Percentiles rank a stretch among this genome's conserved stretches.
These are phyloP conservation scores for Pilatotrama ljubarskyi DNA, from an alignment of 768 basidiomycete genomes.

Conservation along the genomic window DNA sequence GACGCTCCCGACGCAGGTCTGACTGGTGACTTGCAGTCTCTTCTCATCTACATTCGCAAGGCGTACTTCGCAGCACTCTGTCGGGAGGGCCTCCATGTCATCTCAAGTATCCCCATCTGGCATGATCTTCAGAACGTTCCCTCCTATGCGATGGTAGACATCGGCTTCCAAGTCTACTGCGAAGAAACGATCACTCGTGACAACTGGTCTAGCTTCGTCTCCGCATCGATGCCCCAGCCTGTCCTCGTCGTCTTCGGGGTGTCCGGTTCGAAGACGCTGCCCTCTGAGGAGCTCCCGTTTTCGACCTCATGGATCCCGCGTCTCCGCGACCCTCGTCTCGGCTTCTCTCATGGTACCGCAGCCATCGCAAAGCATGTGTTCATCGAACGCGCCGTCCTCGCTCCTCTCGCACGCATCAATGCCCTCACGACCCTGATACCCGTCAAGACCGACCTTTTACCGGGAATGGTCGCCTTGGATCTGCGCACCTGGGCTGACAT, in stretches of 20 bases:
- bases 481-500: constrained; percentile 24
- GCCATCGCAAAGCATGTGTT: constrained; percentile 25
- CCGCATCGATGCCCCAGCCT: constrained; percentile 17
- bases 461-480: constrained; percentile 19
- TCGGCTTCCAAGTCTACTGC: constrained; percentile 23
- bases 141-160: constrained; percentile 16
- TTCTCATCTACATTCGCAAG: constrained; percentile 24
- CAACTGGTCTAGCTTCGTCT: not conserved
- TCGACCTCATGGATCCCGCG: constrained; percentile 14
- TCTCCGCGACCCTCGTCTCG: constrained; percentile 21
- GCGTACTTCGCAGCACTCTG: constrained; percentile 24
- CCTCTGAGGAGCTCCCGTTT: constrained; percentile 1
- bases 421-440: constrained; percentile 30
- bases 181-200: constrained; percentile 8
- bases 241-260: constrained; percentile 29
- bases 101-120: constrained; percentile 30
- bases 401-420: constrained; percentile 25
- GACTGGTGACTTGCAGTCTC: constrained; percentile 18
- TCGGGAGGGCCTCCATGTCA: constrained; percentile 22
- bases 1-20: constrained; percentile 15
- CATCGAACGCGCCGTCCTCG: constrained; percentile 25
- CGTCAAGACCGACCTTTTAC: constrained; percentile 12
- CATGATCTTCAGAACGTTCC: not conserved
- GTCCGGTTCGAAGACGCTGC: constrained; percentile 15
- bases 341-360: constrained; percentile 25